phyloP scores from a whole-genome alignment of 768 basidiomycete species.

The Suillus cothurnatus region DNA sequence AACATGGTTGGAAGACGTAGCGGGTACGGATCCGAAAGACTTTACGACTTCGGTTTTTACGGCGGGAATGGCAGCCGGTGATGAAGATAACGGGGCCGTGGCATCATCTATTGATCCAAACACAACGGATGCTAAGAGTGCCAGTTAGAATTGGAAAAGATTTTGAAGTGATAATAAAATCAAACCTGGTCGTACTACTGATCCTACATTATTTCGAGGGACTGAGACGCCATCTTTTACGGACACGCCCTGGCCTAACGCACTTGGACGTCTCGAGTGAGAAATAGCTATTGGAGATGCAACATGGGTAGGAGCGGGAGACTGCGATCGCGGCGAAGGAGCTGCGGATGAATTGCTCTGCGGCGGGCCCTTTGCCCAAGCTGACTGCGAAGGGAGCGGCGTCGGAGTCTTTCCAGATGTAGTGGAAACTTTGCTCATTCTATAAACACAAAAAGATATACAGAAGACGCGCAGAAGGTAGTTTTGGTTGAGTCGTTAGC shows the following conservation, averaged over 20 bases:
- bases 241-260: constrained; percentile 68
- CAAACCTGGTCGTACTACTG: constrained; percentile 68
- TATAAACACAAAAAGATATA: constrained; percentile 28
- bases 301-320: constrained; percentile 61
- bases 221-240: constrained; percentile 82
- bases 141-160: constrained; percentile 3
- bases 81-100: constrained; percentile 75
- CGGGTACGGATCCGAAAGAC: constrained; percentile 80
- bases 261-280: constrained; percentile 75
- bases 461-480: not conserved
- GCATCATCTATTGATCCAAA: constrained; percentile 92
- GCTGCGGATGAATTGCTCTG: constrained; percentile 49
- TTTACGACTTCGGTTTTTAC: constrained; percentile 74
- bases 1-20: constrained; percentile 44
- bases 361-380: constrained; percentile 91
- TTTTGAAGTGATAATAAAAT: constrained; percentile 15
- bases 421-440: constrained; percentile 94
- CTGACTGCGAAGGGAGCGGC: constrained; percentile 79
- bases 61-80: constrained; percentile 67
- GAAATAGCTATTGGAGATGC: constrained; percentile 48
- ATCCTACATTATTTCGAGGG: constrained; percentile 60
- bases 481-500: not conserved
- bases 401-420: constrained; percentile 71
- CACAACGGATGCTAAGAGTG: constrained; percentile 61
- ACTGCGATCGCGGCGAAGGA: constrained; percentile 74